These are phyloP conservation scores for Perkinsus chesapeaki DNA, from an alignment of 169 alveolate genomes.

Conservation along the genomic window DNA sequence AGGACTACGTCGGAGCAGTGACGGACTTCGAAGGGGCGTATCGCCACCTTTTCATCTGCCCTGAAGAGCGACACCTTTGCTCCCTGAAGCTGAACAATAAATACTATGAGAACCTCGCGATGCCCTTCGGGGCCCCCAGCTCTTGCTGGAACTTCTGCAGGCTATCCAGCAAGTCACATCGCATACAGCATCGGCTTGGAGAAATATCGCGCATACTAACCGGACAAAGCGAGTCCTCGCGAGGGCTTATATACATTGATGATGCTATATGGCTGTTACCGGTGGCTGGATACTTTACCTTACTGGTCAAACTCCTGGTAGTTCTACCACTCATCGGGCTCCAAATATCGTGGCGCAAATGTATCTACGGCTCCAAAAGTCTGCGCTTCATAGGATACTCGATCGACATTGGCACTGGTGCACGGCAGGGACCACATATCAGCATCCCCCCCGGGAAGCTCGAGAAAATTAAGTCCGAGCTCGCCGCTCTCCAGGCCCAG, in stretches of 20 bases:
- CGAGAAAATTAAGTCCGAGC: neutral
- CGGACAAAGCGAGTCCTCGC: neutral
- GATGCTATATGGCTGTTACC: neutral
- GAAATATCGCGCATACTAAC: too few relatives aligned
- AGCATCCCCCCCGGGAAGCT: neutral
- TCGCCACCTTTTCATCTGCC: too few relatives aligned
- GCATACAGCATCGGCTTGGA: neutral
- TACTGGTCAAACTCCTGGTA: neutral
- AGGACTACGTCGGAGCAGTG: too few relatives aligned
- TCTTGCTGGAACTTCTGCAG: neutral
- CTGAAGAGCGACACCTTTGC: too few relatives aligned
- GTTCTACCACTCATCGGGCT: neutral
- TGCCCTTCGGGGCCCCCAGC: neutral
- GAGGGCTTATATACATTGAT: neutral
- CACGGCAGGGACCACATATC: neutral
- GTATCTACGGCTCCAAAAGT: neutral
- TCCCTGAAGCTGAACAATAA: too few relatives aligned
- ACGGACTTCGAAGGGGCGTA: too few relatives aligned
- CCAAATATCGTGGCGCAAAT: neutral
- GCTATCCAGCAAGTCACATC: neutral
- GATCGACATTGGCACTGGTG: neutral
- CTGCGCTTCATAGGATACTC: neutral
- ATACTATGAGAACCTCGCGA: neutral
- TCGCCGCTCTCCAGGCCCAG: neutral
- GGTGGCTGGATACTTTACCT: neutral